Base-by-base conservation (phyloP, 805 yeast species). In the Starmerella apis region DNA sequence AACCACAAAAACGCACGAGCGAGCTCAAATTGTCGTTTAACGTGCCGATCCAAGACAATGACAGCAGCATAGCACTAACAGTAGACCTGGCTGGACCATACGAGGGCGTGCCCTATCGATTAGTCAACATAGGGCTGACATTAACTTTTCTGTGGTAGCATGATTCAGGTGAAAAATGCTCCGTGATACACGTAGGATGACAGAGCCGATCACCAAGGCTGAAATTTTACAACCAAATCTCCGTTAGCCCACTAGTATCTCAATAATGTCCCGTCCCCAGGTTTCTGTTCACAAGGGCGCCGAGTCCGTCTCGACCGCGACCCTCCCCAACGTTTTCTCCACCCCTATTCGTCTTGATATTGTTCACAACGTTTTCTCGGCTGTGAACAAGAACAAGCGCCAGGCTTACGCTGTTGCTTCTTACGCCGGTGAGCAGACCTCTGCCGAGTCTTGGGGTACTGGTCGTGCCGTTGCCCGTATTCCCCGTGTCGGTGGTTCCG, bases 391-490 rank as follows among this genome's bases (percentile, higher is more conserved):
- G 92, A 92, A 92, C 95, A 90, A 90, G 87, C 87, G 99, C 78
- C 99, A 92, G 79, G 96, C 99, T 75, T 92, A 92, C 83, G 96
- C 99, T 72, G 98, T 92, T 67, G 83, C 97, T 67, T 87, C 81
- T 73, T 85, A 87, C 78, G 98, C 98, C 70, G 98, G 98, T 79
- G 95, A 86, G 83, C 97, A 92, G 80, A 88, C 96, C 76, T 90
- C 97, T 60, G 98, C 98, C 73, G 96, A 87, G 79, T 92, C 98
- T 61, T 92, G 98, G 98, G 98, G 98, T 87, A 92, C 98, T 68
- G 98, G 98, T 81, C 88, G 98, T 81, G 98, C 98, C 77, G 96
- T 92, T 71, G 97, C 98, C 78, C 90, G 98, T 82, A 90, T 92
- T 75, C 98, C 98, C 80, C 88, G 98, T 83, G 97, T 92, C 72